Conservation (phyloP, 345 rosid genomes). For the Eucalyptus sideroxylon region DNA sequence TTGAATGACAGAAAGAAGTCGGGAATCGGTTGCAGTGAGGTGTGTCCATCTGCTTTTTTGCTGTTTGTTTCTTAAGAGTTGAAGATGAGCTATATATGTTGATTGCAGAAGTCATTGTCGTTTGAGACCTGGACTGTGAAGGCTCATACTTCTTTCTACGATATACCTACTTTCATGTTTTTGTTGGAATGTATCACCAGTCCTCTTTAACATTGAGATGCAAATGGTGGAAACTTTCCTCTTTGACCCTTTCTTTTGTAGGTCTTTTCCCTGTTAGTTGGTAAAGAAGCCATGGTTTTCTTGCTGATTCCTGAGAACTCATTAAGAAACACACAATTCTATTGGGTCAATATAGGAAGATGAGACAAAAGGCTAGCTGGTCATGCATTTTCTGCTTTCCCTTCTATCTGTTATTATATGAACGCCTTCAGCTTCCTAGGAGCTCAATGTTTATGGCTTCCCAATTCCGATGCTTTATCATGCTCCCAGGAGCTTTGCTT, state of each 20-base stretch:
- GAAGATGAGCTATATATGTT: background rate
- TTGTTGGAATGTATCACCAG: background rate
- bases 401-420: background rate
- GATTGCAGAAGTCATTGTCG: background rate
- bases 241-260: background rate
- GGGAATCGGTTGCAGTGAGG: slow-evolving; percentile 97
- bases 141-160: background rate
- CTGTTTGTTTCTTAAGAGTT: background rate
- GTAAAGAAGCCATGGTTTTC: background rate
- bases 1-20: slow-evolving; percentile 82
- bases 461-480: background rate
- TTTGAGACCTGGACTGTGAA: background rate
- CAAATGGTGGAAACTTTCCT: background rate
- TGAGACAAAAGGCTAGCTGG: background rate
- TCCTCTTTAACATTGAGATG: background rate
- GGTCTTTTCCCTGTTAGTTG: background rate
- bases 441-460: background rate
- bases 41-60: slow-evolving; percentile 2
- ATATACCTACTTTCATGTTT: background rate
- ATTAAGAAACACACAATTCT: background rate
- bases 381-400: background rate
- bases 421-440: background rate
- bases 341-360: background rate
- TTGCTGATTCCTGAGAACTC: background rate
- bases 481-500: background rate